These are phyloP conservation scores for Coniosporium apollinis DNA, from an alignment of 495 filamentous ascomycete genomes.

Conservation along the genomic window DNA sequence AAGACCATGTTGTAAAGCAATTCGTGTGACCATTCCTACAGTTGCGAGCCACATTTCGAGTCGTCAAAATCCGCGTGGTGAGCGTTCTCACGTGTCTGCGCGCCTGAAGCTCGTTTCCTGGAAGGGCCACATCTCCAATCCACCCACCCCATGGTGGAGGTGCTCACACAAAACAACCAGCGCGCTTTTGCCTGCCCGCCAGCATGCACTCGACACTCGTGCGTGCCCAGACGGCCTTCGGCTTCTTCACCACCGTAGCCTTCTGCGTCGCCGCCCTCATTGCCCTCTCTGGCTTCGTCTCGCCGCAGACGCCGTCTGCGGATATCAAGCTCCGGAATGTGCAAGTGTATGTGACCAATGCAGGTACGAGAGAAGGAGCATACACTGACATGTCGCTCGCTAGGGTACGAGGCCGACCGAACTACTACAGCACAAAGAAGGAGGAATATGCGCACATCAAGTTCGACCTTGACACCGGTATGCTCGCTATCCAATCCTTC, in stretches of 20 bases:
- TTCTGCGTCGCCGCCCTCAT: slow-evolving; percentile 64
- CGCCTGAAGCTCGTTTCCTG: no score
- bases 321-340: slow-evolving; percentile 56
- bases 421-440: slow-evolving; percentile 82
- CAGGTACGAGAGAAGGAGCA: no score
- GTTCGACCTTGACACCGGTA: slow-evolving; percentile 73
- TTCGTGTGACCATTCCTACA: no score
- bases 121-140: no score
- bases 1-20: no score
- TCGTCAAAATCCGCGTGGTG: no score
- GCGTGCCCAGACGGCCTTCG: slow-evolving; percentile 81
- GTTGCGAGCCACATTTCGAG: no score
- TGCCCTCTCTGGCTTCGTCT: slow-evolving; percentile 59
- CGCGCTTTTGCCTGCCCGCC: no score
- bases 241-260: slow-evolving; percentile 91
- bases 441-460: slow-evolving; percentile 90
- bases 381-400: no score
- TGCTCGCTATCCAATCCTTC: slow-evolving; percentile 1
- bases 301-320: slow-evolving; percentile 47
- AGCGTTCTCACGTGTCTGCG: no score
- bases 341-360: slow-evolving; percentile 81
- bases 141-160: no score
- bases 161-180: no score
- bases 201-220: slow-evolving; percentile 77
- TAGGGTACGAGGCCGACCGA: slow-evolving; percentile 75